Evolutionary conservation across 768 basidiomycete genomes (phyloP), one percentile per base, ranked within the genome.

Genomic region (Hygrocybe punicea): DNA sequence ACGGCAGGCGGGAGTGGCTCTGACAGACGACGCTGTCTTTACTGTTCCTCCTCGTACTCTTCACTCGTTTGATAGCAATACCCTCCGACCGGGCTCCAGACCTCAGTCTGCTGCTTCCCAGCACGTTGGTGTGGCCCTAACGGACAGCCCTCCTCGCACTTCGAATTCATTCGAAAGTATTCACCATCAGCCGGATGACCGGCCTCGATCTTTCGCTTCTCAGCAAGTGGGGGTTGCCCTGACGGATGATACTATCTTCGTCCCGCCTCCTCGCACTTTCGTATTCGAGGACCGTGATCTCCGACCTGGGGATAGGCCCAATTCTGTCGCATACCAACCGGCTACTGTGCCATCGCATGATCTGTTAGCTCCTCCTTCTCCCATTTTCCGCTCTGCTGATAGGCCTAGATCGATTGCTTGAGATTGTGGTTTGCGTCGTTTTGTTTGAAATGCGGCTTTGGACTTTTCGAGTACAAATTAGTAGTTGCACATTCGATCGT

Each of bases 341-440:
- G 19, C 8, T 16, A 33, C 34, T 8, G 7, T 36, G 25, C 23
- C 55, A 19, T 48, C 9, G 13, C 49, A 50, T 9, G 45, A 51
- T 17, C 65, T 73, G 53, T 80, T 80, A 58, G 78, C 73, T 19
- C 84, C 84, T 35, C 85, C 85, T n/a, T 77, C 80, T 0, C 84
- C 85, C n/a, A 76, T 79, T 40, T 87, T 86, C 71, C 75, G 53
- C 24, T 44, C 35, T 16, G 34, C 29, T 17, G 51, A 52, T 39
- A 71, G 79, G 59, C 79, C 79, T 13, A 78, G 73, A 65, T 80
- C 78, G 47, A 62, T 76, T 47, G 76, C 76, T 34, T 78, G 68
- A 63, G 53, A 19, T 24, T 49, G 23, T 39, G 3, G 52, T 11
- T 9, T 53, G 2, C 42, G 29, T 25, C 37, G 56, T 21, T 19